Conservation (phyloP, 2,329 filamentous ascomycete species). For the Stemphylium beticola region DNA sequence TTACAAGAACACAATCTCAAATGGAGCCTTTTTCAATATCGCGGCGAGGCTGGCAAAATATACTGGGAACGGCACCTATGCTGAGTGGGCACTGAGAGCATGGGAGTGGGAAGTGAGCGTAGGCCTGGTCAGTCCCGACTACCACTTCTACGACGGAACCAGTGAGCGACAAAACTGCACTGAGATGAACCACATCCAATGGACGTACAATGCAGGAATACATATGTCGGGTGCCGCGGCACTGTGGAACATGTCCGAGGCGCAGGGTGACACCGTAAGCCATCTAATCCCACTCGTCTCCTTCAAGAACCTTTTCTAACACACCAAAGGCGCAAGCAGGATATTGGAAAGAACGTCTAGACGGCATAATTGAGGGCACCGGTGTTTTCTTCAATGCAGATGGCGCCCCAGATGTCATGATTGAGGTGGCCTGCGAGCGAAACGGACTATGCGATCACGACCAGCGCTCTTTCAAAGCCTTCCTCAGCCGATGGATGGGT, state of each 20-base stretch:
- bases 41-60: conserved; percentile 73
- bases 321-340: conserved; percentile 19
- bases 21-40: conserved; percentile 79
- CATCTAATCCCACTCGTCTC: not conserved
- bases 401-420: conserved; percentile 51
- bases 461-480: conserved; percentile 54
- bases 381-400: conserved; percentile 56
- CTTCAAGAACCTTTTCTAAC: conserved; percentile 14
- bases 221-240: conserved; percentile 53
- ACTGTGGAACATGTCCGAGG: conserved; percentile 54
- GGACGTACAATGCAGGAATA: conserved; percentile 55
- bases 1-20: conserved; percentile 81
- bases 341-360: conserved; percentile 31
- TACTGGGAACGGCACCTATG: conserved; percentile 61
- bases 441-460: conserved; percentile 54
- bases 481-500: conserved; percentile 51
- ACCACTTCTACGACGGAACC: conserved; percentile 53
- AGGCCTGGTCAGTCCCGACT: conserved; percentile 56
- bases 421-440: conserved; percentile 54
- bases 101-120: conserved; percentile 61
- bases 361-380: conserved; percentile 42
- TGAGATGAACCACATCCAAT: conserved; percentile 51
- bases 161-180: conserved; percentile 53
- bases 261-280: conserved; percentile 33
- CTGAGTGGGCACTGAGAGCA: conserved; percentile 66